Conservation (phyloP, 805 yeast species). For the Yarrowia sp. region DNA sequence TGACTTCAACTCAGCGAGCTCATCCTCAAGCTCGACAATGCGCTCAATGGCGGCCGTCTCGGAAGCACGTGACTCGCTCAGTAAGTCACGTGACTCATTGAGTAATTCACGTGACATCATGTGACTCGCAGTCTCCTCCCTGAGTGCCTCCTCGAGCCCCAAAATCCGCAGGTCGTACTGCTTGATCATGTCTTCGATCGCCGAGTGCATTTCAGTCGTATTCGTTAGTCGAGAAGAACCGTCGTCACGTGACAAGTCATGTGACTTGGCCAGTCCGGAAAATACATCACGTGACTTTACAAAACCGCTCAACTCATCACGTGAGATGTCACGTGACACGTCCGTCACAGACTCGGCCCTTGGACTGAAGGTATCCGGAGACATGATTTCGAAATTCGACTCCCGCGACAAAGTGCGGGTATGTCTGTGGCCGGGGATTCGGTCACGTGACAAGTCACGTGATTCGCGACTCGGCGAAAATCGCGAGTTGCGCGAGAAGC, state of each 20-base stretch:
- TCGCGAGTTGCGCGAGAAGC: not conserved
- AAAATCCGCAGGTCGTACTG: slow-evolving; percentile 12
- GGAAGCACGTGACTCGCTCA: too few relatives aligned
- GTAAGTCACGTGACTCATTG: too few relatives aligned
- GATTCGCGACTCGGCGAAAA: not conserved
- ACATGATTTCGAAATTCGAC: not conserved
- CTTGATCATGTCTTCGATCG: slow-evolving; percentile 16
- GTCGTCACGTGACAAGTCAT: slow-evolving; percentile 4
- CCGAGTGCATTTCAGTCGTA: slow-evolving; percentile 16
- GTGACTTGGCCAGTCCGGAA: too few relatives aligned
- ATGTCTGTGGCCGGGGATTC: too few relatives aligned
- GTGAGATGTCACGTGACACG: not conserved
- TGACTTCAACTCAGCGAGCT: not conserved
- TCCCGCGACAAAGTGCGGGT: too few relatives aligned
- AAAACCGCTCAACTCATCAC: too few relatives aligned
- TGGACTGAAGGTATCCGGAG: not conserved
- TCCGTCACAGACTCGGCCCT: slow-evolving; percentile 5
- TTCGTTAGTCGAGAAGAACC: not conserved
- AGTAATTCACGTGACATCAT: not conserved
- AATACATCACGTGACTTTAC: too few relatives aligned
- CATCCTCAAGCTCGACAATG: not conserved
- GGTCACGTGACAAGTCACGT: not conserved
- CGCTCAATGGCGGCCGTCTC: too few relatives aligned
- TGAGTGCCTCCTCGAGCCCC: not conserved
- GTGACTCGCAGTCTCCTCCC: not conserved